Evolutionary conservation across 1,284 basidiomycete species (phyloP), one percentile per base, ranked within the genome.

Genomic region (Apiotrichum sp.): DNA sequence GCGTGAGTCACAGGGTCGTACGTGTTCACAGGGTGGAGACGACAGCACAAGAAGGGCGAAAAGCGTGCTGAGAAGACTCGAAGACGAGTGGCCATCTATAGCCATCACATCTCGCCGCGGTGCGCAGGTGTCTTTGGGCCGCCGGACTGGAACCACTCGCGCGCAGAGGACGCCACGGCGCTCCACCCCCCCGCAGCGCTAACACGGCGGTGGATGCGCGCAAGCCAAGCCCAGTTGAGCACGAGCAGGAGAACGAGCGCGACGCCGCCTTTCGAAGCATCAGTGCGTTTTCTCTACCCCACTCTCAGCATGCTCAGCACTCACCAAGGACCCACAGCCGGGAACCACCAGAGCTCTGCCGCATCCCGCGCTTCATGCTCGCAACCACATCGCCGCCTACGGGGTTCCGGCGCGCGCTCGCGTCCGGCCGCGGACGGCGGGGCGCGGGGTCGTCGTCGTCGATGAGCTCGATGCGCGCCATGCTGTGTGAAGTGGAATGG

Each of bases 361-460:
- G n/a, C 41, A 35, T 44, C 4, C 62, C 65, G 33, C 63, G 50
- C 53, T 71, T 71, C 67, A 71, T 71, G 53, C 63, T 66, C 36
- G 55, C 50, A 10, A 69, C 69, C 11, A 71, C 46, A 46, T 56
- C 52, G 0, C 69, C 69, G 13, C 68, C 68, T 6, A 71, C 62
- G 7, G 56, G 58, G 34, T 55, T 49, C 8, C 51, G 34, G 47
- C 47, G 47, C 16, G n/a, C 47, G 10, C 33, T 48, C 8, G n/a
- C 34, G 50, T n/a, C 42, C 22, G 39, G 32, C 4, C 38, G 48
- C 29, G 53, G 41, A 14, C 46, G 34, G 36, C 34, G 3, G 46
- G 50, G 13, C 29, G 22, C 22, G 38, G 40, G 35, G 22, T 13
- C 1, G 34, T 43, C 41, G 50, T 49, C 36, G 31, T 33, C 41